Percentiles rank a stretch among this genome's conserved stretches.
phyloP scores from a whole-genome alignment of 805 yeast genomes.

The Geotrichum ghanense region DNA sequence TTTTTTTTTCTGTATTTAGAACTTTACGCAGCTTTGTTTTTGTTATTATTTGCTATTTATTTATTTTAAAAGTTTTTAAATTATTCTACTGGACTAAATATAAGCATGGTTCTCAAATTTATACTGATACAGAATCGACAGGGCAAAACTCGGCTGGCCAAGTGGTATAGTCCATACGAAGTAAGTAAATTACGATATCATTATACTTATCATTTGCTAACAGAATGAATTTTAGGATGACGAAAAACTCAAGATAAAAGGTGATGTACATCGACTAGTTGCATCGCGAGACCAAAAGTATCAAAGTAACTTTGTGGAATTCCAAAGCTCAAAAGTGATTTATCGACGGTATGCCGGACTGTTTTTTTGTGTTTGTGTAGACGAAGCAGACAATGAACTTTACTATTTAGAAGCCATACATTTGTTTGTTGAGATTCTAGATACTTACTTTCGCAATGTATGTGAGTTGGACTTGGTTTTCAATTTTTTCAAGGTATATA shows the following conservation, averaged over 20 bases:
- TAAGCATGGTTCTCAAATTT: constrained; percentile 80
- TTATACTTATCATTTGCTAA: constrained; percentile 21
- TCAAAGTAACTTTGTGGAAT: constrained; percentile 74
- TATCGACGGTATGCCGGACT: constrained; percentile 88
- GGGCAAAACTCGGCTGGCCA: constrained; percentile 80
- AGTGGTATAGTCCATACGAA: constrained; percentile 51
- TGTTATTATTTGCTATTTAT: too few species aligned
- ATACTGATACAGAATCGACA: constrained; percentile 80
- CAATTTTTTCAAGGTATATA: constrained; percentile 76
- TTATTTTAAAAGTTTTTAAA: too few species aligned
- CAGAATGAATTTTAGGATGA: constrained; percentile 23
- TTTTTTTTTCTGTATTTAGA: too few species aligned
- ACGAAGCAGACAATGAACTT: constrained; percentile 69
- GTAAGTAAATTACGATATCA: constrained; percentile 25
- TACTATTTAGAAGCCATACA: constrained; percentile 77
- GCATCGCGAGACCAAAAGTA: constrained; percentile 74
- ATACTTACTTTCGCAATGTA: constrained; percentile 76
- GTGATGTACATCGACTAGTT: constrained; percentile 66
- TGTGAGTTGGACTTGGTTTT: constrained; percentile 91
- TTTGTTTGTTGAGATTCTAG: constrained; percentile 78
- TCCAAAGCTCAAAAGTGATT: constrained; percentile 55
- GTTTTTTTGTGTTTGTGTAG: constrained; percentile 77
- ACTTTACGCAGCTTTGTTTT: too few species aligned
- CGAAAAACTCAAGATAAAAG: constrained; percentile 37
- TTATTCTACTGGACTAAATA: too few species aligned